Percentiles rank a stretch among this genome's conserved stretches.
Conservation (phyloP, 805 yeast species). For the Kodamaea kaohsiungensis region DNA sequence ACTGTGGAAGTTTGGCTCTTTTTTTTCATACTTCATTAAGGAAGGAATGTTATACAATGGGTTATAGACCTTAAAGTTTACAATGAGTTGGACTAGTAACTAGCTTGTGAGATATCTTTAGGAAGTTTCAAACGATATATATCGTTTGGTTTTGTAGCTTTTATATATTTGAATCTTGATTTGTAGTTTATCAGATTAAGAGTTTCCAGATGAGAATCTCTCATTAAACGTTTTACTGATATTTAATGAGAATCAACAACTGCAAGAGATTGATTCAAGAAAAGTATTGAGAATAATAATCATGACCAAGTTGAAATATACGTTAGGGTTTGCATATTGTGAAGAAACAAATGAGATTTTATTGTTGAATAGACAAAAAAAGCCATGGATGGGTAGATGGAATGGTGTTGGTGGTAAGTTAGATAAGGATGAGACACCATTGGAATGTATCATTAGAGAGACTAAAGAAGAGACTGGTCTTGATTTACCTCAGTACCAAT, state of each 20-base stretch:
- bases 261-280: no score
- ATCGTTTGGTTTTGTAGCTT: no score
- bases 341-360: conserved; percentile 32
- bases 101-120: neutral
- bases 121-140: neutral
- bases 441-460: conserved; percentile 43
- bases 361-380: conserved; percentile 40
- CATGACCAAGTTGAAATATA: conserved; percentile 17
- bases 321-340: conserved; percentile 31
- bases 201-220: no score
- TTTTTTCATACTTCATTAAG: neutral
- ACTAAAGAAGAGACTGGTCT: conserved; percentile 45
- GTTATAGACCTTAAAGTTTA: neutral
- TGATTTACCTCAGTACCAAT: conserved; percentile 23
- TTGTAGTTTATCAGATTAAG: neutral
- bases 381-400: conserved; percentile 51
- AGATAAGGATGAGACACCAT: conserved; percentile 34
- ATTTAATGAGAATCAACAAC: no score
- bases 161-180: no score
- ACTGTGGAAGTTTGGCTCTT: conserved; percentile 2
- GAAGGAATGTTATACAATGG: neutral
- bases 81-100: neutral
- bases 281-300: neutral
- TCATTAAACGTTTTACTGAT: no score
- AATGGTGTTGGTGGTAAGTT: conserved; percentile 49